Conservation (phyloP, 495 filamentous ascomycete genomes). For the Penicillium ochrochloron region DNA sequence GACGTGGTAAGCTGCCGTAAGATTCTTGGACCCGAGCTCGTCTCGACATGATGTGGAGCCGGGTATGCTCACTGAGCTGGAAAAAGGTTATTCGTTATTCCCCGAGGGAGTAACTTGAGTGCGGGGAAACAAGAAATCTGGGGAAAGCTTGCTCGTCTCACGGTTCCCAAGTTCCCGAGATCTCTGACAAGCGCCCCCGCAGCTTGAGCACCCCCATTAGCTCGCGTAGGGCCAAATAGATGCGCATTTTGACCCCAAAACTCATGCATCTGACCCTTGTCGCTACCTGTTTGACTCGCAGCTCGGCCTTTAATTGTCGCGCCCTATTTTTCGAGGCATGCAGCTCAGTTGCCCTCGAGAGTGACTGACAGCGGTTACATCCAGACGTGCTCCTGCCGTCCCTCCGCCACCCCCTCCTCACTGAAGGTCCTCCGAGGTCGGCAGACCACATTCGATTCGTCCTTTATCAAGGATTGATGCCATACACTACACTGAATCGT, state of each 20-base stretch:
- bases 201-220: neutral
- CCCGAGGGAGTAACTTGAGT: too few relatives aligned
- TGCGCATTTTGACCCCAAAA: neutral
- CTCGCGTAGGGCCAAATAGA: neutral
- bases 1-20: neutral
- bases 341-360: neutral
- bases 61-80: constrained; percentile 1
- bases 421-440: neutral
- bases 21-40: neutral
- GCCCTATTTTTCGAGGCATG: neutral
- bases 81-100: constrained; percentile 1
- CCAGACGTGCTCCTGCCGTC: neutral
- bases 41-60: constrained; percentile 1
- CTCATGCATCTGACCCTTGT: constrained; percentile 2
- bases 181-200: neutral
- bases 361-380: neutral
- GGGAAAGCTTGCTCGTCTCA: neutral
- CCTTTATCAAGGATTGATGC: neutral
- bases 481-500: constrained; percentile 1
- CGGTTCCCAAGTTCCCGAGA: neutral
- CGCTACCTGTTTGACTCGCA: neutral
- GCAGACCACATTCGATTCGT: neutral
- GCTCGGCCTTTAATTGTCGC: neutral
- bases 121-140: neutral
- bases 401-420: neutral